Evolutionary conservation across 148 eudicot genomes (phyloP).

Genomic region (Fallopia convolvulus): DNA sequence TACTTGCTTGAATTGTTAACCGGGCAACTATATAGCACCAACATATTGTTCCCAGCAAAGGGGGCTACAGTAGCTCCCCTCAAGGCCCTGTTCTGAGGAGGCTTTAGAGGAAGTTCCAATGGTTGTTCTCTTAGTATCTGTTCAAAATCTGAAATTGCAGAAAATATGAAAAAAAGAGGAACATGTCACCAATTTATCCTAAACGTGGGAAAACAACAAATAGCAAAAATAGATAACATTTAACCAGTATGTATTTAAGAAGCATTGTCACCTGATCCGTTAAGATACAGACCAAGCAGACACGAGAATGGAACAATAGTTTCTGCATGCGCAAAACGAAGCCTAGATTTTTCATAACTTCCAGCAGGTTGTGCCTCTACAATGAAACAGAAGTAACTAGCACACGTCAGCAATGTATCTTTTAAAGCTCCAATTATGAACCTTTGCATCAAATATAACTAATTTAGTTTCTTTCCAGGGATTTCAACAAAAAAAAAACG

Average conservation of each 20-base stretch:
- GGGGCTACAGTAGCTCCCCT: constrained; percentile 75
- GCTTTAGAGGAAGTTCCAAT: constrained; percentile 68
- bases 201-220: neutral
- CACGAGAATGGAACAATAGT: constrained; percentile 95
- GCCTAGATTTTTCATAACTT: constrained; percentile 82
- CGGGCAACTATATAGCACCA: constrained; percentile 73
- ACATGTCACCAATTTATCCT: neutral
- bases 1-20: constrained; percentile 53
- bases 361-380: constrained; percentile 68
- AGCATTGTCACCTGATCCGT: constrained; percentile 67
- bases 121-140: constrained; percentile 62
- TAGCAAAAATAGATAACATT: neutral
- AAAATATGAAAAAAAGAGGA: neutral
- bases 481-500: neutral
- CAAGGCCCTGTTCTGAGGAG: constrained; percentile 80
- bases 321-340: constrained; percentile 97
- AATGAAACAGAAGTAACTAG: constrained; percentile 11
- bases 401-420: constrained; percentile 1
- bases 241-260: neutral
- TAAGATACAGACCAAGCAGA: constrained; percentile 85
- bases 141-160: constrained; percentile 48
- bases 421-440: neutral
- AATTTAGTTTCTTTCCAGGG: neutral
- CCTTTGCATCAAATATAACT: neutral
- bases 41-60: constrained; percentile 89